Conservation (phyloP, 352 stramenopile genomes). For the Nothophytophthora sp. region DNA sequence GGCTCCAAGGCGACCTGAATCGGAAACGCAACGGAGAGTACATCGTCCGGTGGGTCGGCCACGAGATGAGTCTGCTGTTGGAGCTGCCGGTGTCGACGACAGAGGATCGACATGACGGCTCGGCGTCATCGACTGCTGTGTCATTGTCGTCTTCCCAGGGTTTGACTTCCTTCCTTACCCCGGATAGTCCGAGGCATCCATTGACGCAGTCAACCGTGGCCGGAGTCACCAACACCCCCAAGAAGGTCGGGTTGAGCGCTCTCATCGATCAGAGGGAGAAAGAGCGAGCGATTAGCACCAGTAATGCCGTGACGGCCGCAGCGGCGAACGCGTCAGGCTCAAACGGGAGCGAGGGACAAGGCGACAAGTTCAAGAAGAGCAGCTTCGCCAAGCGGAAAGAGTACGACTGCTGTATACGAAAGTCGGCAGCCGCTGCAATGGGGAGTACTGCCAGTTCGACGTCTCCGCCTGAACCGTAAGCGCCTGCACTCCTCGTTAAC, state of each 20-base stretch:
- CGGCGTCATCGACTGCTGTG: constrained; percentile 16
- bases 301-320: constrained; percentile 6
- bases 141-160: constrained; percentile 6
- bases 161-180: constrained; percentile 17
- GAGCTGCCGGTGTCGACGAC: constrained; percentile 47
- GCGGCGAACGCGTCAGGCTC: not conserved
- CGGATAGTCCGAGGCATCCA: not conserved
- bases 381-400: constrained; percentile 71
- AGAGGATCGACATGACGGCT: constrained; percentile 52
- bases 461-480: constrained; percentile 17
- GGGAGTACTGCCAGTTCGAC: constrained; percentile 8
- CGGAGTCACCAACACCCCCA: constrained; percentile 47
- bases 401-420: constrained; percentile 67
- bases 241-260: constrained; percentile 54
- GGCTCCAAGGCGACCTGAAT: constrained; percentile 80
- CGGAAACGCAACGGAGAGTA: constrained; percentile 82
- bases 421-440: constrained; percentile 24
- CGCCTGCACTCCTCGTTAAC: constrained; percentile 21
- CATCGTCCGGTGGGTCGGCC: constrained; percentile 79
- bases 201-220: constrained; percentile 12
- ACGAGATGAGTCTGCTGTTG: constrained; percentile 81
- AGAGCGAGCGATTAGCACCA: constrained; percentile 19
- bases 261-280: constrained; percentile 65
- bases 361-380: constrained; percentile 68
- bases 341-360: constrained; percentile 4